Base-by-base conservation (phyloP, 805 yeast species). In the Phaffomyces thermotolerans region DNA sequence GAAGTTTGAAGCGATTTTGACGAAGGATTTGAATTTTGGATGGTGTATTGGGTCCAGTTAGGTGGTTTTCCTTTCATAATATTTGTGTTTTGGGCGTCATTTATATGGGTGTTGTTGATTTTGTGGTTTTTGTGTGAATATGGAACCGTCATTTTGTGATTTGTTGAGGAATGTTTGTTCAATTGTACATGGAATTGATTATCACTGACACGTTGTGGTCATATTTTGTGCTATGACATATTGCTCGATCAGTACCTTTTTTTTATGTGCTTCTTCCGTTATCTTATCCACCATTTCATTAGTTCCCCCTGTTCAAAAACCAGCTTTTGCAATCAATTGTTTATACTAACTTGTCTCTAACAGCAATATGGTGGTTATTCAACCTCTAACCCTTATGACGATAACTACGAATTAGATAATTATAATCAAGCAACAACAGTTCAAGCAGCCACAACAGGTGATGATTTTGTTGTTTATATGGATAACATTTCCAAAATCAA, bases 401-500 rank as follows among this genome's bases (percentile, higher is more conserved):
- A 56, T 34, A 40, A 31, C 45, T 53, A 56, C 36, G 60, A 56
- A 44, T 36, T 56, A 43, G 43, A 48, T 44, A 31, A 35, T 36
- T 50, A 51, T 47, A 43, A 42, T 36, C 52, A 51, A 32, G 18
- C 35, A 10, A 17, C 39, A 8, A 12, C 40, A 33, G 34, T 41
- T 40, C 34, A 41, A 10, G 39, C 34, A 10, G 39, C 34, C 24
- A 59, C 52, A 30, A 56, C 52, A 23, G 63, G 62, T 37, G 76
- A 69, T 50, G 83, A 78, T 53, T 77, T 79, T 59, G 77, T 79
- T 43, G 71, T 68, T 41, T 86, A 84, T 60, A 85, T 84, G 76
- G 72, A 75, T 49, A 79, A 78, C 55, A 78, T 84, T 47, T 81
- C 81, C 57, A 72, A 71, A 50, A 76, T 87, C 62, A 82, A 84